Evolutionary conservation across 306 rosid genomes (phyloP), one percentile per base, ranked within the genome.

Genomic region (Vigna radiata): DNA sequence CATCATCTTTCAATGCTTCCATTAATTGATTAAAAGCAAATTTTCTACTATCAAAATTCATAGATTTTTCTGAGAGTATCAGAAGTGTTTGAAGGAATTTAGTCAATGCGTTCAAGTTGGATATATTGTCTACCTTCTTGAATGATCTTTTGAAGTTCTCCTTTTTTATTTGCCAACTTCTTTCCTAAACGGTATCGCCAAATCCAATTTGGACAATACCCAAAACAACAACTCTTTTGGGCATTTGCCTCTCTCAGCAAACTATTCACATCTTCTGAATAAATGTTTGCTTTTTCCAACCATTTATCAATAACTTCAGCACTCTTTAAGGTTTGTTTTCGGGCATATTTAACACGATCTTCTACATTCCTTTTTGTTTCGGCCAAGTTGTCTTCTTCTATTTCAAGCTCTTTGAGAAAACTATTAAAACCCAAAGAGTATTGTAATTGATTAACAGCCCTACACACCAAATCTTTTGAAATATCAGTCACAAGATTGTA

Each of bases 1-100:
- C 47, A 13, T 70, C 83, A 61, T 62, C 49, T 61, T 21, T 39
- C 39, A 79, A 0, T 37, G 77, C 72, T 56, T 78, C 72, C 72
- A 70, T 33, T 10, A 79, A 58, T 10, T 70, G 7, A 11, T 61
- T 47, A 50, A 36, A 49, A 33, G 73, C 27, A 16, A 0, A 0
- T 62, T 79, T 39, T 25, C 56, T 79, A 50, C 67, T 70, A 0
- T 79, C 25, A 16, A 71, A 79, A 3, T 37, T 13, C 58, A 71
- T 3, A 79, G 19, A 10, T 1, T 14, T 18, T 39, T 37, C 67
- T 1, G 11, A 69, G 36, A 15, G 21, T 43, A 55, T n/a, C 1
- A 15, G 0, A 12, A 3, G 54, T 41, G 21, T 23, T 8, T 44
- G 37, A 54, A 31, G 66, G 60, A 41, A 63, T 72, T 52, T 73